Conservation (phyloP, 345 rosid genomes). For the Eucalyptus globulus region DNA sequence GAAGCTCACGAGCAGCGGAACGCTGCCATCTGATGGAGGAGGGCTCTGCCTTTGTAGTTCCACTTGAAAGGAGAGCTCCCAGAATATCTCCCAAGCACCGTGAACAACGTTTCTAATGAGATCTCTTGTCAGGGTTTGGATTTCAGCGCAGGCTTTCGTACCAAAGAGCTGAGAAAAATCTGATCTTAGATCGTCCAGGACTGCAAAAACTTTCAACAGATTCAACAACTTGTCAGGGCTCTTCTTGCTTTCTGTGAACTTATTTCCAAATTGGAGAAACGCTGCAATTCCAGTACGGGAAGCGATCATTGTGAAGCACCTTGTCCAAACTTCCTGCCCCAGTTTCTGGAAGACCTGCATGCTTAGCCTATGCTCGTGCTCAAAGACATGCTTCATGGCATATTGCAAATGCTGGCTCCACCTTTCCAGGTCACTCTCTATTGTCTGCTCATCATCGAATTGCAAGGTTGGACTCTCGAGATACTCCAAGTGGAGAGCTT, state of each 20-base stretch:
- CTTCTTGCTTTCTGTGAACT: constrained; percentile 44
- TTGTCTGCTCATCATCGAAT: constrained; percentile 26
- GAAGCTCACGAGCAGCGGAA: constrained; percentile 55
- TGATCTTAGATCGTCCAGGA: constrained; percentile 37
- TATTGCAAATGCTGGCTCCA: constrained; percentile 53
- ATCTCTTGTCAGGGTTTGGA: constrained; percentile 46
- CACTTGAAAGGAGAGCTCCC: constrained; percentile 61
- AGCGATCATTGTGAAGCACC: constrained; percentile 50
- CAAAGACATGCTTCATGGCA: constrained; percentile 31
- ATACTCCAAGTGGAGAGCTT: constrained; percentile 32
- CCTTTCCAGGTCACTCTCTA: constrained; percentile 21
- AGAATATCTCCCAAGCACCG: constrained; percentile 56
- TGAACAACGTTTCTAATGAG: constrained; percentile 43
- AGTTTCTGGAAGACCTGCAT: constrained; percentile 17
- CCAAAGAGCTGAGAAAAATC: constrained; percentile 60
- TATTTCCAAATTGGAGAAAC: constrained; percentile 45
- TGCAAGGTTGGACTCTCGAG: constrained; percentile 25
- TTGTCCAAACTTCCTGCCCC: constrained; percentile 10
- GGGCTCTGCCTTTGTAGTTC: constrained; percentile 39
- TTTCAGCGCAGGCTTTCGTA: constrained; percentile 33
- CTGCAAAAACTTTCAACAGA: constrained; percentile 48
- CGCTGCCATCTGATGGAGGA: constrained; percentile 43
- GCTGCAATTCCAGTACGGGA: constrained; percentile 26
- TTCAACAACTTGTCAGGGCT: constrained; percentile 53
- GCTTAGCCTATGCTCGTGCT: constrained; percentile 42